These are phyloP conservation scores for Debaryomyces sp. DNA, from an alignment of 1,139 yeast genomes.

Conservation along the genomic window DNA sequence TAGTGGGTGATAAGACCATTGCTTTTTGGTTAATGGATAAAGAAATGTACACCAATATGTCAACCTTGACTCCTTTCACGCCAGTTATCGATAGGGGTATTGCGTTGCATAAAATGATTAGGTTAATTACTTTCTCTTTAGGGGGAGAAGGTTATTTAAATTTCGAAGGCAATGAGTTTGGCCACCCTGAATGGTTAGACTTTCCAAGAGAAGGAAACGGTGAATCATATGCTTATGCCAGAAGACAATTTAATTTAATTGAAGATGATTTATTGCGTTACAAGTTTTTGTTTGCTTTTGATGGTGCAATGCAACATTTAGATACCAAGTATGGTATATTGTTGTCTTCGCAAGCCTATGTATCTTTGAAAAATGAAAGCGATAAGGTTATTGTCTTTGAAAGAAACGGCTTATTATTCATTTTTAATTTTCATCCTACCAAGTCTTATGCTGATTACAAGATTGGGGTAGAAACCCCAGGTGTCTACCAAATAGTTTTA, in stretches of 20 bases:
- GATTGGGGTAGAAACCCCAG: slow-evolving; percentile 82
- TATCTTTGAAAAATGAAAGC: slow-evolving; percentile 82
- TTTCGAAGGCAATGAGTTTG: slow-evolving; percentile 97
- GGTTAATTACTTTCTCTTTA: slow-evolving; percentile 80
- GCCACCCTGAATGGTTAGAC: slow-evolving; percentile 99
- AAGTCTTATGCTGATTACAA: slow-evolving; percentile 84
- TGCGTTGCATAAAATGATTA: slow-evolving; percentile 85
- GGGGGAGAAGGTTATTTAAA: slow-evolving; percentile 97
- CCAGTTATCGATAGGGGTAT: slow-evolving; percentile 86
- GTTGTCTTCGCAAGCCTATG: slow-evolving; percentile 77
- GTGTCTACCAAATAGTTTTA: slow-evolving; percentile 72
- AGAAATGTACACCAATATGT: slow-evolving; percentile 97
- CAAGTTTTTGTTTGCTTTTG: slow-evolving; percentile 75
- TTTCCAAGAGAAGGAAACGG: slow-evolving; percentile 90
- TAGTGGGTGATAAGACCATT: slow-evolving; percentile 94
- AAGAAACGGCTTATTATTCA: slow-evolving; percentile 79
- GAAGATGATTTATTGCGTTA: slow-evolving; percentile 82
- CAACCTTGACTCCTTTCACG: slow-evolving; percentile 68
- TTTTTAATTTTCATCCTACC: slow-evolving; percentile 88
- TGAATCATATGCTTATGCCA: slow-evolving; percentile 89
- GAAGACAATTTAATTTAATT: slow-evolving; percentile 88
- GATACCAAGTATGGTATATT: slow-evolving; percentile 76
- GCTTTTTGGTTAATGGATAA: slow-evolving; percentile 99
- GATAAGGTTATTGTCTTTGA: slow-evolving; percentile 91
- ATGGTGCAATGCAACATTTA: slow-evolving; percentile 76